Evolutionary conservation across 768 basidiomycete species (phyloP), one percentile per base, ranked within the genome.

Genomic region (Calocybe indica): DNA sequence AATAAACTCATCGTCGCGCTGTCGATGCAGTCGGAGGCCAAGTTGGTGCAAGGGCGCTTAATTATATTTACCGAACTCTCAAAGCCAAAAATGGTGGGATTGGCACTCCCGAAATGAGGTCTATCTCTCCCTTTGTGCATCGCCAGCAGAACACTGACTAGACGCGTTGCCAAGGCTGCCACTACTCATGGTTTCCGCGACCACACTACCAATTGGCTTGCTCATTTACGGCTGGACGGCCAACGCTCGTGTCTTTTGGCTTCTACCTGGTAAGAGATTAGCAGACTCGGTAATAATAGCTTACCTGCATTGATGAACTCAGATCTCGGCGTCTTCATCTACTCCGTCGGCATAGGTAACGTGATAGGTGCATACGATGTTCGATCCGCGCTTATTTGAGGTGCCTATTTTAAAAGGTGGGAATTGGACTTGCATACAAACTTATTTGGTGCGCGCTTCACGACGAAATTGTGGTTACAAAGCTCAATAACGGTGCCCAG

Each of bases 161-260:
- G n/a, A 10, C 22, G 41, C 30, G 12, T 36, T 22, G n/a, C 10
- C 37, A 43, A 66, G 63, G 41, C 55, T 68, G 14, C 62, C 62
- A 31, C 50, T 67, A 10, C 56, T 72, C n/a, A 76, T 81, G 70
- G 63, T 78, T 13, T 62, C 75, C 5, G 76, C 74, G 0, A 73
- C 71, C 3, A 56, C 76, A 6, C 68, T 86, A 10, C 83, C 85
- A 0, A 65, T 78, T 30, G 83, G 83, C 1, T 63, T 85, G 30
- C 61, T 85, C 37, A 74, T 87, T 30, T 70, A 78, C 40, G 83
- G 84, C 3, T 87, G 83, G 81, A 69, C 77, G 1, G 73, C 76
- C 2, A 65, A 80, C 47, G 61, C 69, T 0, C 62, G 63, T 37
- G 58, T 77, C 0, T 73, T 71, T 51, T 88, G 84, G 85, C 71